Percentiles rank a stretch among this genome's conserved stretches.
These are phyloP conservation scores for Ceratobasidium sp. DNA, from an alignment of 1,284 basidiomycete species.

Conservation along the genomic window DNA sequence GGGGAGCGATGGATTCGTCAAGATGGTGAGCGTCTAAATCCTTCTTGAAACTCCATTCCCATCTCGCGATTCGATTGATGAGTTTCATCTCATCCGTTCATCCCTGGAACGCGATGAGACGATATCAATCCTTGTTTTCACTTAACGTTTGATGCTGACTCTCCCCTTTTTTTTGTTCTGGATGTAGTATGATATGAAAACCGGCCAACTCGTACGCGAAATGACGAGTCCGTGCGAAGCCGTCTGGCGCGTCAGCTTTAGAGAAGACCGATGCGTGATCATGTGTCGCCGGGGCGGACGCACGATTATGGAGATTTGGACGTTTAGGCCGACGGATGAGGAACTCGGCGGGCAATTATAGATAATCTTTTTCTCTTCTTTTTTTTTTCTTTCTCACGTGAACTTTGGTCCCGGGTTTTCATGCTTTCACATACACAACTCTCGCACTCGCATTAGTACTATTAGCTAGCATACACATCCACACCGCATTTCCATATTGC, in stretches of 20 bases:
- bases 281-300: conserved; percentile 87
- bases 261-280: conserved; percentile 83
- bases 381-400: neutral
- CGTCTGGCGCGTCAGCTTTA: conserved; percentile 90
- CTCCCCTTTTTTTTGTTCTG: neutral
- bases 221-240: conserved; percentile 82
- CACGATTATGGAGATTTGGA: conserved; percentile 93
- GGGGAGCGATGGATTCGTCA: conserved; percentile 93
- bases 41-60: neutral
- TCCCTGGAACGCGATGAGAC: neutral
- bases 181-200: conserved; percentile 77
- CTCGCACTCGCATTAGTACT: neutral
- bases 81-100: neutral
- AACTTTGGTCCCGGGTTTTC: neutral
- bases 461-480: neutral
- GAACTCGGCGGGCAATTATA: no score
- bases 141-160: neutral
- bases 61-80: neutral
- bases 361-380: no score
- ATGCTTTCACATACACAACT: no score
- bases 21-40: conserved; percentile 62
- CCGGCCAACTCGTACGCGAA: conserved; percentile 81
- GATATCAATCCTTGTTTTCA: neutral
- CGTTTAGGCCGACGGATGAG: conserved; percentile 65
- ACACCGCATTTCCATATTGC: neutral